Conservation (phyloP, 352 stramenopile species). For the Pythium plurisporium region DNA sequence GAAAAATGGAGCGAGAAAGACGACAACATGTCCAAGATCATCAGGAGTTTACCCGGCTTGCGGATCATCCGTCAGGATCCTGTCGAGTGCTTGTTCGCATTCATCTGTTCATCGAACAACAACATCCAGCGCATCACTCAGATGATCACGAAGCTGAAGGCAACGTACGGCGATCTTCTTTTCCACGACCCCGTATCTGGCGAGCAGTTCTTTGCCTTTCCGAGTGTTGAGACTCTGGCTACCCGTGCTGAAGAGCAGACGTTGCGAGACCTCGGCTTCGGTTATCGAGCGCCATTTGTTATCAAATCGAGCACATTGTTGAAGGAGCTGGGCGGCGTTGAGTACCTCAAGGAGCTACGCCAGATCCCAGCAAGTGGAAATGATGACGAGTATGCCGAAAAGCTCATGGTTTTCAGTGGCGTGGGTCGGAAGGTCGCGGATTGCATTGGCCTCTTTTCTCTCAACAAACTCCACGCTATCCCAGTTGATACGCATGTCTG, state of each 20-base stretch:
- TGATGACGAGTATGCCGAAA: conserved; percentile 16
- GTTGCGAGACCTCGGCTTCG: conserved; percentile 70
- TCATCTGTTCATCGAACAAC: conserved; percentile 96
- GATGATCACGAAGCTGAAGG: conserved; percentile 84
- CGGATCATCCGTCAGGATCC: conserved; percentile 89
- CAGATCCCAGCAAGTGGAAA: conserved; percentile 2
- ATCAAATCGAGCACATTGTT: conserved; percentile 22
- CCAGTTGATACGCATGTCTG: conserved; percentile 94
- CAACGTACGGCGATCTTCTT: conserved; percentile 64
- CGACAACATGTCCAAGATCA: conserved; percentile 51
- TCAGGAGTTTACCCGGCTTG: conserved; percentile 70
- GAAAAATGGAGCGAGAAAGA: conserved; percentile 55
- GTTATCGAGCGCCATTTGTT: conserved; percentile 69
- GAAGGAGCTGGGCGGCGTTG: conserved; percentile 16
- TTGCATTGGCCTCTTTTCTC: conserved; percentile 93
- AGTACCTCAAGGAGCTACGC: conserved; percentile 17
- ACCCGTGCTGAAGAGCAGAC: conserved; percentile 54
- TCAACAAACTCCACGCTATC: conserved; percentile 85
- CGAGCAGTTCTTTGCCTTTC: conserved; percentile 75
- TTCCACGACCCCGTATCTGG: conserved; percentile 20
- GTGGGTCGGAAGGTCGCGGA: conserved; percentile 93
- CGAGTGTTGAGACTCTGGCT: conserved; percentile 56
- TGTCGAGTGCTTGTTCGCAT: conserved; percentile 92
- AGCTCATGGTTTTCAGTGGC: conserved; percentile 42
- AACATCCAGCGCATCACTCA: conserved; percentile 93